These are phyloP conservation scores for Trichophyton schoenleinii DNA, from an alignment of 2,329 filamentous ascomycete genomes.

Conservation along the genomic window DNA sequence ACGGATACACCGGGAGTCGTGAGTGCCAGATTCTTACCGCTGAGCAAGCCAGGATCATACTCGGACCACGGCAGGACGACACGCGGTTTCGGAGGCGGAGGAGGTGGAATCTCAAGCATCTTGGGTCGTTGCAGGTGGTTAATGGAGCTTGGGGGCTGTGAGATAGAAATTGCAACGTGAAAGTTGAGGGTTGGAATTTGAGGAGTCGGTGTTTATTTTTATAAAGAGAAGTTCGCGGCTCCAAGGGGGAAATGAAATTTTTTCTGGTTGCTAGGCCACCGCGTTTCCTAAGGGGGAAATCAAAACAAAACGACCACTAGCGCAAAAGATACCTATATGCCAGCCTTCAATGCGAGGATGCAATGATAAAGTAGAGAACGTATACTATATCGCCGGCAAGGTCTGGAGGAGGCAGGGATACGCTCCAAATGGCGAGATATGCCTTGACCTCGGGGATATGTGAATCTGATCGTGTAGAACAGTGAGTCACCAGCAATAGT, in stretches of 20 bases:
- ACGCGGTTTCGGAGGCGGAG: background rate
- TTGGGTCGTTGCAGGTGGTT: background rate
- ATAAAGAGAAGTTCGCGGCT: background rate
- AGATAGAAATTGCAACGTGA: background rate
- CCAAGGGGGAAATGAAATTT: background rate
- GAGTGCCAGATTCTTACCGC: background rate
- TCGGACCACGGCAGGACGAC: conserved; percentile 6
- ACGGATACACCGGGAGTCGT: background rate
- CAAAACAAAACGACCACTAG: background rate
- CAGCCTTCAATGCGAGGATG: no score
- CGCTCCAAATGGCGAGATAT: no score
- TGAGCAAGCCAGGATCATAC: conserved; percentile 6
- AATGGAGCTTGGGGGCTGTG: background rate
- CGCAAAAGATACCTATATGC: no score
- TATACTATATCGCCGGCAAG: no score
- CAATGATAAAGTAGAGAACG: no score
- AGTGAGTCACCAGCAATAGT: background rate
- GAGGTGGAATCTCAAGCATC: background rate
- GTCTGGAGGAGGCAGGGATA: accelerated
- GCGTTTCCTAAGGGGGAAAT: background rate
- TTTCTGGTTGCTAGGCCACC: background rate
- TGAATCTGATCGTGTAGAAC: background rate
- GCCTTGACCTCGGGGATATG: no score
- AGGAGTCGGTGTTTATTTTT: background rate
- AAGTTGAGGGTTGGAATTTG: background rate